Evolutionary conservation across 2,329 filamentous ascomycete species (phyloP), one percentile per base, ranked within the genome.

Genomic region (Macroventuria anomochaeta): DNA sequence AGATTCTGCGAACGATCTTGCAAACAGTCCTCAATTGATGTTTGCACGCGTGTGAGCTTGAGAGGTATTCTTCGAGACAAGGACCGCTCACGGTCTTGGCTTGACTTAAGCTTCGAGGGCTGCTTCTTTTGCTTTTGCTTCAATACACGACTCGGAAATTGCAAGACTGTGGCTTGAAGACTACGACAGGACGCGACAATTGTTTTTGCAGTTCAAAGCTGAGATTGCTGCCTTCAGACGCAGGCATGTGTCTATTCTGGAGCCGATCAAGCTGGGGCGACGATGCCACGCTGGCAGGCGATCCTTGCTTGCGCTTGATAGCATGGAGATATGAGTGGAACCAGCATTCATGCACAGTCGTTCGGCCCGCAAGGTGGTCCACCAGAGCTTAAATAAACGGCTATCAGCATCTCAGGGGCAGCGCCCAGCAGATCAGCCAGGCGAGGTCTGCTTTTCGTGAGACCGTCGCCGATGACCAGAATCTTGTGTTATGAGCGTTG

Each of bases 361-460:
- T 44, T 44, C 51, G 51, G 51, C 33, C 51, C 51, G 51, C 33
- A 12, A 31, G 17, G 17, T 33, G 39, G 44, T 38, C 38, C 38
- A 53, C 43, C 43, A 23, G 49, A 40, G 49, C 49, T 50, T 46
- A 42, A 39, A 46, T 26, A 34, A 54, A 54, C 51, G 51, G 51
- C 51, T 54, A 48, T 44, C 51, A 53, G 51, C 38, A 48, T 23
- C 38, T 54, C 44, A 54, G 51, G 51, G 51, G 51, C 38, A 42
- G 21, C 23, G 39, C 39, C 34, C 33, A 49, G 26, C 39, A 34
- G 39, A 8, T 28, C 33, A 36, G 44, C 44, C 8, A 40, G 28
- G 26, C 18, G 18, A 21, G 7, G 17, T 36, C 3, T 20, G 15
- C 15, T 15, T 34, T 29, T 26, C 29, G 34, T 25, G 13, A 44